Percentiles rank a stretch among this genome's conserved stretches.
Conservation (phyloP, 129 eudicot genomes). For the Chrysanthemum makinoi region DNA sequence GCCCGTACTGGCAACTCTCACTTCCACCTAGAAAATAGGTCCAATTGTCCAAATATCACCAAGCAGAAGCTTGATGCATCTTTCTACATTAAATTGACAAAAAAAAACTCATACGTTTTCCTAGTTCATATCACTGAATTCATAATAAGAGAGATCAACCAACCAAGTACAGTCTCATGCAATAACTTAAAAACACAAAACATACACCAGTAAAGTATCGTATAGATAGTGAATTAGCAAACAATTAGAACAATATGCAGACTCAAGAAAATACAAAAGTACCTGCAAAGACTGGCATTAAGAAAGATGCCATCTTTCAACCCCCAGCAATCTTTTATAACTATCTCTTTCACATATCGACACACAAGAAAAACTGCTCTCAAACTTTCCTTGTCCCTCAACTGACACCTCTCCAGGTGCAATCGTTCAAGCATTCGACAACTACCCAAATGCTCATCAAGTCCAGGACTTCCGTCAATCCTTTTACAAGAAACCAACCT, state of each 20-base stretch:
- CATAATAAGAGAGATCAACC: neutral
- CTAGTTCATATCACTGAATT: neutral
- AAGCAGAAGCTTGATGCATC: neutral
- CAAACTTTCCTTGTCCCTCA: constrained; percentile 53
- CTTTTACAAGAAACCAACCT: constrained; percentile 62
- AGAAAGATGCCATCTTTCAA: constrained; percentile 61
- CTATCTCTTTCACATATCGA: constrained; percentile 47
- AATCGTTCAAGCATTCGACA: constrained; percentile 58
- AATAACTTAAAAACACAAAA: neutral
- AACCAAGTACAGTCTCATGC: constrained; percentile 1
- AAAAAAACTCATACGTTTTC: neutral
- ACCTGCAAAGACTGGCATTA: constrained; percentile 65
- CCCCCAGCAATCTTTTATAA: constrained; percentile 74
- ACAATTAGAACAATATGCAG: neutral
- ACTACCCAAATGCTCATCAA: constrained; percentile 61
- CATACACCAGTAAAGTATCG: neutral
- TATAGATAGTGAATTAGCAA: neutral
- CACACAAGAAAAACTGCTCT: constrained; percentile 72
- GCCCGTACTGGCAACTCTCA: constrained; percentile 1
- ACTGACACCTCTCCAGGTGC: constrained; percentile 72
- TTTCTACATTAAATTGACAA: neutral
- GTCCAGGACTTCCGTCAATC: constrained; percentile 50
- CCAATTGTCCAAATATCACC: neutral
- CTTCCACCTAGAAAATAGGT: neutral
- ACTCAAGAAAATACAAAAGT: constrained; percentile 17